A percentile compares a stretch with the other conserved stretches of the same genome.
phyloP scores from a whole-genome alignment of 768 basidiomycete species.

The Coprinopsis marcescibilis region DNA sequence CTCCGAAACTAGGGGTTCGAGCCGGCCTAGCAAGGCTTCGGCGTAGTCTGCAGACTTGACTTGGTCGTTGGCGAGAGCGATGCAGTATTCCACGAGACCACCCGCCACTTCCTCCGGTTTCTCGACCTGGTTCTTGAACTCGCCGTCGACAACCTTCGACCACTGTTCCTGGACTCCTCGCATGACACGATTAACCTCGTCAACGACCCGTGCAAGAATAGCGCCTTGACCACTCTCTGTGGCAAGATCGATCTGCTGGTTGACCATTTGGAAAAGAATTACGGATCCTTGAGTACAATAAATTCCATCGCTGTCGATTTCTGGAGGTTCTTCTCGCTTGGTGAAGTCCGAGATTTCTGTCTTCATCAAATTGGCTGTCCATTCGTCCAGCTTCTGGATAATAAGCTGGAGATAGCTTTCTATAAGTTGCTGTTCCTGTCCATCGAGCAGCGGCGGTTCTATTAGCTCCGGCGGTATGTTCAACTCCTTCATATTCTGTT shows the following conservation, averaged over 20 bases:
- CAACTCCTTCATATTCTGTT: slow-evolving; percentile 91
- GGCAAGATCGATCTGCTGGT: slow-evolving; percentile 92
- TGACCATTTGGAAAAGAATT: slow-evolving; percentile 97
- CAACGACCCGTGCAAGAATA: slow-evolving; percentile 85
- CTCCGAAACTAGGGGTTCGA: slow-evolving; percentile 89
- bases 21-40: slow-evolving; percentile 75
- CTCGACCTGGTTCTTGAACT: slow-evolving; percentile 82
- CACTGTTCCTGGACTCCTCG: slow-evolving; percentile 82
- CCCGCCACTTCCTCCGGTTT: slow-evolving; percentile 83
- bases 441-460: slow-evolving; percentile 88
- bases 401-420: slow-evolving; percentile 95
- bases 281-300: slow-evolving; percentile 91
- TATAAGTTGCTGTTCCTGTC: slow-evolving; percentile 88
- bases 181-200: slow-evolving; percentile 88
- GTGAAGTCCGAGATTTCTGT: slow-evolving; percentile 84
- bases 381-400: slow-evolving; percentile 93
- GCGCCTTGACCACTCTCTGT: slow-evolving; percentile 94
- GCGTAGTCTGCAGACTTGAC: slow-evolving; percentile 93
- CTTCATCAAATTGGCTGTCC: slow-evolving; percentile 91
- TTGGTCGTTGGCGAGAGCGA: slow-evolving; percentile 96
- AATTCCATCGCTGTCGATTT: slow-evolving; percentile 80
- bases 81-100: slow-evolving; percentile 92
- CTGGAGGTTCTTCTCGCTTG: slow-evolving; percentile 78
- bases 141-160: slow-evolving; percentile 75
- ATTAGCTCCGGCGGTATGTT: slow-evolving; percentile 75